A percentile compares a stretch with the other conserved stretches of the same genome.
Conservation (phyloP, 2,329 filamentous ascomycete genomes). For the Didymella glomerata region DNA sequence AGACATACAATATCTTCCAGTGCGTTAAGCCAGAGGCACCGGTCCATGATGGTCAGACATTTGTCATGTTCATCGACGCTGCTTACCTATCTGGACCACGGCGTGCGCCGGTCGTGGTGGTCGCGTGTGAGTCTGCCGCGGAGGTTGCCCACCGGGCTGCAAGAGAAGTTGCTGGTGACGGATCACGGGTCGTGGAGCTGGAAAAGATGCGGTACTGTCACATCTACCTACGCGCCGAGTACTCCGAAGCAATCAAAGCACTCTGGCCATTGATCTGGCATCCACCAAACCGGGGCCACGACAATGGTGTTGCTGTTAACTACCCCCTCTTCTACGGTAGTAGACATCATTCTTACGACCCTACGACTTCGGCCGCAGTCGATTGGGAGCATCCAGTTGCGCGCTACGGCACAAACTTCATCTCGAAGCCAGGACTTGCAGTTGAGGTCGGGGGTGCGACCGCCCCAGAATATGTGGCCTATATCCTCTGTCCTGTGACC, state of each 20-base stretch:
- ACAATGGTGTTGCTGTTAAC: not conserved
- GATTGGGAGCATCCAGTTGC: slow-evolving; percentile 1
- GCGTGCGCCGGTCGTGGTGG: slow-evolving; percentile 8
- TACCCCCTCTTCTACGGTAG: slow-evolving; percentile 5
- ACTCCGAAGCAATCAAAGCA: not conserved
- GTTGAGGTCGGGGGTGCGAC: not conserved
- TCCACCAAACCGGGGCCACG: not conserved
- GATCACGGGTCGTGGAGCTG: not conserved
- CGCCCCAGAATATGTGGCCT: not conserved
- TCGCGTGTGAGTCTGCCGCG: slow-evolving; percentile 2
- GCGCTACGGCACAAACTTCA: not conserved
- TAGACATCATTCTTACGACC: not conserved
- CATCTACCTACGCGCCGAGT: slow-evolving; percentile 3
- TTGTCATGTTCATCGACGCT: slow-evolving; percentile 10
- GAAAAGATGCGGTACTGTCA: slow-evolving; percentile 1
- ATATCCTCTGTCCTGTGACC: not conserved
- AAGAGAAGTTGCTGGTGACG: not conserved
- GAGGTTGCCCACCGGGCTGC: not conserved
- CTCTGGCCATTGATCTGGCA: slow-evolving; percentile 8
- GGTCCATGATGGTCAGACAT: not conserved
- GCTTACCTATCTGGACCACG: slow-evolving; percentile 1
- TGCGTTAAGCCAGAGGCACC: slow-evolving; percentile 7
- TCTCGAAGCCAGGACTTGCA: not conserved
- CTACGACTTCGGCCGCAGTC: not conserved
- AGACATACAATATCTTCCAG: slow-evolving; percentile 15